A percentile compares a stretch with the other conserved stretches of the same genome.
Conservation (phyloP, 2,329 filamentous ascomycete species). For the Trichophyton simii region DNA sequence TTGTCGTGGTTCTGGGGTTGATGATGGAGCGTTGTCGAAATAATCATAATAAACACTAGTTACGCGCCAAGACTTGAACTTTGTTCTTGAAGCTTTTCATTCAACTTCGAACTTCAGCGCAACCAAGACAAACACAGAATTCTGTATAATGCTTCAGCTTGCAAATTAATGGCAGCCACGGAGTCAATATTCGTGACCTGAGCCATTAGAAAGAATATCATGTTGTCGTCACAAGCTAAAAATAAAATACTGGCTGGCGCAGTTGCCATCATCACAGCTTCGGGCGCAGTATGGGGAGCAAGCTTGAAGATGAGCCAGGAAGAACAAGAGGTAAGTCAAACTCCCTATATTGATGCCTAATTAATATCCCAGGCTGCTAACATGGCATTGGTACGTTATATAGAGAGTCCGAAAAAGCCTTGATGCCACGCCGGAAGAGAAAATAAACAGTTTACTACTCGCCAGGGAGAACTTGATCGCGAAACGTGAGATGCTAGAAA, state of each 20-base stretch:
- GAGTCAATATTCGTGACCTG: not conserved
- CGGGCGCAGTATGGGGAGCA: conserved; percentile 48
- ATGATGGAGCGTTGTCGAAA: not conserved
- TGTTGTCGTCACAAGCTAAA: conserved; percentile 30
- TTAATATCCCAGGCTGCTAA: not conserved
- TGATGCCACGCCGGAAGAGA: conserved; percentile 42
- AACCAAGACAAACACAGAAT: not conserved
- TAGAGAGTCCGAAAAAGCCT: conserved; percentile 37
- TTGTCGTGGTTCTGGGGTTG: not conserved
- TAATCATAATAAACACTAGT: not conserved
- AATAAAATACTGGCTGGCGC: conserved; percentile 43
- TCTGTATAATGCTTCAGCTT: not conserved
- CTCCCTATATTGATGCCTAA: not conserved
- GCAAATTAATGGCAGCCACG: not conserved
- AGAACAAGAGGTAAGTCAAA: conserved; percentile 13
- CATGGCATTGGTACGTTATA: not conserved
- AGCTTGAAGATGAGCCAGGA: conserved; percentile 29
- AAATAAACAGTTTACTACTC: conserved; percentile 42
- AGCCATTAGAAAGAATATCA: not conserved
- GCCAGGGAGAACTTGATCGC: conserved; percentile 38
- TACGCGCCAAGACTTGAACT: not conserved
- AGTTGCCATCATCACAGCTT: conserved; percentile 44
- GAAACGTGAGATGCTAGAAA: conserved; percentile 43
- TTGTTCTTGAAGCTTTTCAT: not conserved
- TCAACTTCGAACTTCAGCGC: not conserved